Percentiles rank a stretch among this genome's conserved stretches.
Conservation (phyloP, 345 rosid genomes). For the Diplotaxis tenuifolia region DNA sequence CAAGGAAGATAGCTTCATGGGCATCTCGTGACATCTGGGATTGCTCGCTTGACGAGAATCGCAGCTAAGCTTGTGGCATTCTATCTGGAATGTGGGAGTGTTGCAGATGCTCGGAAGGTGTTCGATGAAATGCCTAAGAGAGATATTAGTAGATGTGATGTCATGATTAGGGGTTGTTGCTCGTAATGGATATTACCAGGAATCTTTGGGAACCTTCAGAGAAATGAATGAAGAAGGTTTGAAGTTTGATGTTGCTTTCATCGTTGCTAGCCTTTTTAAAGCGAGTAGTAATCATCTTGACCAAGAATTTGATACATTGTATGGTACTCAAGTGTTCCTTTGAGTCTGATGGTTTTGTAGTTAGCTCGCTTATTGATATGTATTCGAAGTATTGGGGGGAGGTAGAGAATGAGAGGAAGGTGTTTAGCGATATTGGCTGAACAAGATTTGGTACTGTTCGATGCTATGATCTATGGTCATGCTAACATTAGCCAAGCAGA, state of each 20-base stretch:
- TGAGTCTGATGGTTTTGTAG: slow-evolving; percentile 11
- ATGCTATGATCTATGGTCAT: slow-evolving; percentile 72
- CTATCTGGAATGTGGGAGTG: slow-evolving; percentile 36
- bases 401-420: too few relatives aligned
- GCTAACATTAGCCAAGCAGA: slow-evolving; percentile 44
- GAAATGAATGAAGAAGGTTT: slow-evolving; percentile 54
- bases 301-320: too few relatives aligned
- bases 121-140: slow-evolving; percentile 64
- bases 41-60: slow-evolving; percentile 33
- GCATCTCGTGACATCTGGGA: slow-evolving; percentile 49
- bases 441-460: slow-evolving; percentile 56
- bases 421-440: neutral
- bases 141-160: slow-evolving; percentile 48
- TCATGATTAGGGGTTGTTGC: slow-evolving; percentile 54
- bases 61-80: slow-evolving; percentile 45
- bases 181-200: slow-evolving; percentile 53
- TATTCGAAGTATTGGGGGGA: too few relatives aligned
- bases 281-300: slow-evolving; percentile 58
- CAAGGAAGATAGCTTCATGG: slow-evolving; percentile 55
- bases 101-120: slow-evolving; percentile 52
- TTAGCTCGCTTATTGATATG: neutral
- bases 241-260: slow-evolving; percentile 45
- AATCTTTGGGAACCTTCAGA: slow-evolving; percentile 43
- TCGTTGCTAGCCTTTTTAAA: slow-evolving; percentile 69
- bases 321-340: slow-evolving; percentile 45